phyloP scores from a whole-genome alignment of 192 early-diverging fungal species.

The Coemansia sp. region DNA sequence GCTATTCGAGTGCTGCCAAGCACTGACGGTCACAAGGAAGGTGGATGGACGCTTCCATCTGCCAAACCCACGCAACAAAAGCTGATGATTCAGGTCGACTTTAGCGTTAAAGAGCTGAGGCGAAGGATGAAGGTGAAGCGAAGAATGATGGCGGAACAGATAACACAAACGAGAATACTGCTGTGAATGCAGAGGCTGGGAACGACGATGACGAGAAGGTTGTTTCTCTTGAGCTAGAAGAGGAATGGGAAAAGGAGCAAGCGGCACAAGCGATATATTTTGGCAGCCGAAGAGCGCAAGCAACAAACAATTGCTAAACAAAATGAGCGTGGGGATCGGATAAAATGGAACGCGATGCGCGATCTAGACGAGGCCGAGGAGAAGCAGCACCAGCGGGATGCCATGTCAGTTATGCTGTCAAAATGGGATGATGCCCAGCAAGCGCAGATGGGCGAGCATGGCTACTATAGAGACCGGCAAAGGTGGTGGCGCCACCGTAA shows the following conservation, averaged over 20 bases:
- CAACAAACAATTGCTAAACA: slow-evolving; percentile 16
- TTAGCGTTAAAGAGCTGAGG: neutral
- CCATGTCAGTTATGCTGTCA: slow-evolving; percentile 17
- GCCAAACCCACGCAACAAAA: neutral
- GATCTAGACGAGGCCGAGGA: slow-evolving; percentile 44
- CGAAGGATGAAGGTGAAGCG: neutral
- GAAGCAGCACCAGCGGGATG: slow-evolving; percentile 18
- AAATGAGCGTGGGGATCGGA: slow-evolving; percentile 24
- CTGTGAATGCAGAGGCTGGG: neutral
- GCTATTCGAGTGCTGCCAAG: slow-evolving; percentile 26
- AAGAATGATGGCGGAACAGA: neutral
- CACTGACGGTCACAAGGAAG: neutral
- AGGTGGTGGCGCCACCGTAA: slow-evolving; percentile 75
- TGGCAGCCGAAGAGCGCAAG: slow-evolving; percentile 33
- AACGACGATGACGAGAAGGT: neutral
- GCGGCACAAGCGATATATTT: slow-evolving; percentile 20
- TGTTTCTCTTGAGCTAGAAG: slow-evolving; percentile 31
- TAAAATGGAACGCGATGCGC: slow-evolving; percentile 30
- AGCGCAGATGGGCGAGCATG: slow-evolving; percentile 46
- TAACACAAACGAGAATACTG: neutral
- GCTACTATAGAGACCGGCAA: slow-evolving; percentile 75
- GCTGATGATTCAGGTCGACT: slow-evolving; percentile 20
- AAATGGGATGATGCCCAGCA: slow-evolving; percentile 47
- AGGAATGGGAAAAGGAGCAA: slow-evolving; percentile 28
- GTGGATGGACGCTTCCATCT: slow-evolving; percentile 7